Evolutionary conservation across 805 yeast genomes (phyloP), one percentile per base, ranked within the genome.

Genomic region (Barnettozyma wickerhamii): DNA sequence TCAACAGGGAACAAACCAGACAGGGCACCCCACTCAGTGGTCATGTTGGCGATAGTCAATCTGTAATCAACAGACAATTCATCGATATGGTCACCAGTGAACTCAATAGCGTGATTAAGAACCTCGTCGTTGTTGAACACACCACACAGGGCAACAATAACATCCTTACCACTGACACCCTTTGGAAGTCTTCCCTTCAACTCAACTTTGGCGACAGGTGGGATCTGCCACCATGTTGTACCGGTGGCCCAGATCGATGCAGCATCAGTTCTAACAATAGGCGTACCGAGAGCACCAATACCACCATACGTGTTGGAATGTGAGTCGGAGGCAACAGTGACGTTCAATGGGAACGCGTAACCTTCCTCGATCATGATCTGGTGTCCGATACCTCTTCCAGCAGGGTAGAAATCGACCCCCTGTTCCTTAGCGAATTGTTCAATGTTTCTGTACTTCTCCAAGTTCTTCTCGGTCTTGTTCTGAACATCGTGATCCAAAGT

Each of bases 191-290:
- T 64, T 32, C 96, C 96, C 49, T 74, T 70, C 41, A 93, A 74
- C 62, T 87, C 95, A 9, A 93, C 98, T 55, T 81, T 79, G 27
- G 98, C 99, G 19, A 93, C 98, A 1, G 99, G 98, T 3, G 99
- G 99, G 41, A 93, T 87, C 75, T 95, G 99, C 99, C 99, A 93
- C 99, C 99, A 93, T 4, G 99, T 93, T 67, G 89, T 95, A 30
- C 98, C 98, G 0, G 99, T 93, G 10, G 99, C 98, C 99, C 99
- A 93, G 50, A 93, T 91, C 9, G 97, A 79, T 4, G 99, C 99
- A 18, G 98, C 99, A 65, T 93, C 99, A 0, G 99, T 93, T 65
- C 99, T 78, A 42, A 93, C 99, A 41, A 93, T 84, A 9, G 99
- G 98, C 3, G 99, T 95, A 38, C 99, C 99, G 43, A 93, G 69